phyloP scores from a whole-genome alignment of 2,329 filamentous ascomycete species.

The Beauveria medogensis region DNA sequence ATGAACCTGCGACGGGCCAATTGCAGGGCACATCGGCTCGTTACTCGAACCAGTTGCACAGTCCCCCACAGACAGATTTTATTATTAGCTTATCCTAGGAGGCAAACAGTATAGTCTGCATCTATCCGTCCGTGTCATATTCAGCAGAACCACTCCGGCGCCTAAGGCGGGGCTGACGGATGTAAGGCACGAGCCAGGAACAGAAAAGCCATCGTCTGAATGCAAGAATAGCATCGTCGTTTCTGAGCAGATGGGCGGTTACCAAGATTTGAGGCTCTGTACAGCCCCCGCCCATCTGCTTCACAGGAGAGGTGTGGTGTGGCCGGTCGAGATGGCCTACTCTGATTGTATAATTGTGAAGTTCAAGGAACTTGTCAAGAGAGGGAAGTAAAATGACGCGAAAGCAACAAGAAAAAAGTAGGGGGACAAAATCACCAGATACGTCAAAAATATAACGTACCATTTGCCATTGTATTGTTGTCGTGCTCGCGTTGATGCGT shows the following conservation, averaged over 20 bases:
- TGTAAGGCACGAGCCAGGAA: background rate
- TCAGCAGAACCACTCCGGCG: background rate
- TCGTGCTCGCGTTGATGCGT: background rate
- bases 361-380: too few relatives aligned
- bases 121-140: background rate
- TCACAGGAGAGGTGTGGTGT: background rate
- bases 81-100: constrained; percentile 1
- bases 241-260: constrained; percentile 4
- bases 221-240: constrained; percentile 1
- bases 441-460: too few relatives aligned
- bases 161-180: background rate
- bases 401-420: too few relatives aligned
- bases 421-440: too few relatives aligned
- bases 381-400: too few relatives aligned
- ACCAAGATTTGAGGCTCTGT: constrained; percentile 11
- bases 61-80: background rate
- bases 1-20: background rate
- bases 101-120: background rate
- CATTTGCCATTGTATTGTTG: background rate
- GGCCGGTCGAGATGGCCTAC: background rate
- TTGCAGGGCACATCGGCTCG: background rate
- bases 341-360: too few relatives aligned
- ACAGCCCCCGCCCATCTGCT: constrained; percentile 1
- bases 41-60: background rate
- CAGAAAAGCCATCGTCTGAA: background rate